Evolutionary conservation across 2,329 filamentous ascomycete species (phyloP).

Genomic region (Cordyceps farinosa): DNA sequence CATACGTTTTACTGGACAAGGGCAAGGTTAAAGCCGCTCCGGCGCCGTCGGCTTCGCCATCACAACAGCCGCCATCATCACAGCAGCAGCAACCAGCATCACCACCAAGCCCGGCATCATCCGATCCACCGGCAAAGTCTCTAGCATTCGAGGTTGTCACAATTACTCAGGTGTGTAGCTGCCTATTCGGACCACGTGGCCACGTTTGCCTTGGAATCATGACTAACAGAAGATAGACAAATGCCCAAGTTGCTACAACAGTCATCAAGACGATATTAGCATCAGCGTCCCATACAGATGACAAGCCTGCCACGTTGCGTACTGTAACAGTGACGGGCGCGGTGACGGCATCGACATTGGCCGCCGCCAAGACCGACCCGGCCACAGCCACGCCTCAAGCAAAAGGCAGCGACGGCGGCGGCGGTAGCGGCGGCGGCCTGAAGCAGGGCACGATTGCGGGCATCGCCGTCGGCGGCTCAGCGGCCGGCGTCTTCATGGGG

Average conservation of each 20-base stretch:
- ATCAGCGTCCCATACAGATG: not conserved
- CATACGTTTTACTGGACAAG: conserved; percentile 6
- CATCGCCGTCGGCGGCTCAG: conserved; percentile 11
- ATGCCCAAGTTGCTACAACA: not conserved
- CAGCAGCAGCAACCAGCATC: not conserved
- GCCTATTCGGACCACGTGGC: too few species aligned
- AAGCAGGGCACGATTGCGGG: conserved; percentile 6
- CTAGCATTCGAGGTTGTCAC: not conserved
- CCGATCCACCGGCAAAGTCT: not conserved
- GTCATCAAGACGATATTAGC: conserved; percentile 1
- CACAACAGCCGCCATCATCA: not conserved
- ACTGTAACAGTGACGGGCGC: not conserved
- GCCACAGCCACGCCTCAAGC: not conserved
- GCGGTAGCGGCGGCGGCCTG: not conserved
- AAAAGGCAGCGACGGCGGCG: not conserved
- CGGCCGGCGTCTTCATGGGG: not conserved
- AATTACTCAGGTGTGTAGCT: not conserved
- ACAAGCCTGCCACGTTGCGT: not conserved
- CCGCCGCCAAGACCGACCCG: not conserved
- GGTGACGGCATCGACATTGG: not conserved
- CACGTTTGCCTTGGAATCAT: not conserved
- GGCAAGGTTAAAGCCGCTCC: not conserved
- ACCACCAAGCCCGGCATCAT: not conserved
- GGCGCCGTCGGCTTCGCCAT: not conserved
- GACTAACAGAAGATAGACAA: not conserved